phyloP scores from a whole-genome alignment of 306 rosid species.

The Morella rubra region DNA sequence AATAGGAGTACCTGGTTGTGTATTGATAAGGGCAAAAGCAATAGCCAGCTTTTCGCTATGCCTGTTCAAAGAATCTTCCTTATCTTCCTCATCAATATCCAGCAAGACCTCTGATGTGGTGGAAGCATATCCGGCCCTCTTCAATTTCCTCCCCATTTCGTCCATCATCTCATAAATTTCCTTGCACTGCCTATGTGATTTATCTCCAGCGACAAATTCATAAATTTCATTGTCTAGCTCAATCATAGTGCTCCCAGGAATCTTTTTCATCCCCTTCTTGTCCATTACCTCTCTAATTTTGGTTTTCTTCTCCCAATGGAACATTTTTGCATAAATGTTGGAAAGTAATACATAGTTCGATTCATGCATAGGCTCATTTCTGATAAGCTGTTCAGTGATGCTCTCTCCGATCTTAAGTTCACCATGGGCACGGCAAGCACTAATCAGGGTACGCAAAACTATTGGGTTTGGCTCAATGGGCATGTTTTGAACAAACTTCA shows the following conservation, averaged over 20 bases:
- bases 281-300: constrained; percentile 81
- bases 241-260: constrained; percentile 93
- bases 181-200: constrained; percentile 57
- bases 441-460: constrained; percentile 65
- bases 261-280: constrained; percentile 70
- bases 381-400: constrained; percentile 58
- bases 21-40: constrained; percentile 76
- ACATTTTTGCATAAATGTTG: constrained; percentile 77
- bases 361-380: constrained; percentile 63
- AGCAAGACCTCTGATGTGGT: constrained; percentile 76
- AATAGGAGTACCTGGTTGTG: constrained; percentile 67
- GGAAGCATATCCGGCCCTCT: constrained; percentile 75
- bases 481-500: constrained; percentile 63
- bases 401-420: constrained; percentile 74
- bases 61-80: constrained; percentile 67
- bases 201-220: constrained; percentile 89
- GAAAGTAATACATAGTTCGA: constrained; percentile 83
- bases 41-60: constrained; percentile 95
- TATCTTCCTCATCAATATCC: constrained; percentile 88
- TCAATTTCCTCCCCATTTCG: constrained; percentile 81
- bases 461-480: constrained; percentile 71
- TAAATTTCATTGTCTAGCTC: constrained; percentile 64
- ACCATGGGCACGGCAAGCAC: constrained; percentile 71
- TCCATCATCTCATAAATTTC: constrained; percentile 85
- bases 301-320: constrained; percentile 77